Evolutionary conservation across 345 rosid species (phyloP).

Genomic region (Xanthoceras sorbifolium): DNA sequence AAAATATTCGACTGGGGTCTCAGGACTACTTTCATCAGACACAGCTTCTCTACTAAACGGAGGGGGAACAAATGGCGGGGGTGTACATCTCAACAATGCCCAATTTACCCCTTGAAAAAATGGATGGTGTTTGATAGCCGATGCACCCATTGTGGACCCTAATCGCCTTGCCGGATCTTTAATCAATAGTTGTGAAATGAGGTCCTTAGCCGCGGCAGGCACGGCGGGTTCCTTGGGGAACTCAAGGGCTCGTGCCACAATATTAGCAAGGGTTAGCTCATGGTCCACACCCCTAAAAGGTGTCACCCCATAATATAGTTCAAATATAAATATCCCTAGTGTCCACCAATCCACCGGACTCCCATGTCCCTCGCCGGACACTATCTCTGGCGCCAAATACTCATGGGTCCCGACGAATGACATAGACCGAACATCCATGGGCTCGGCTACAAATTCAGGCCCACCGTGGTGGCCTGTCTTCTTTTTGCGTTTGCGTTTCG

Average conservation of each 20-base stretch:
- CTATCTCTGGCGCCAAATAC: conserved; percentile 89
- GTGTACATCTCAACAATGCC: conserved; percentile 86
- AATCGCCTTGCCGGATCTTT: conserved; percentile 78
- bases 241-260: conserved; percentile 93
- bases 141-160: conserved; percentile 83
- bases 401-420: conserved; percentile 95
- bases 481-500: conserved; percentile 69
- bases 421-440: conserved; percentile 86
- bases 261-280: conserved; percentile 82
- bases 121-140: conserved; percentile 75
- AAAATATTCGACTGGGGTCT: conserved; percentile 76
- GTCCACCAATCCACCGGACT: conserved; percentile 98
- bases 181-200: conserved; percentile 61
- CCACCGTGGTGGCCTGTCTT: conserved; percentile 49
- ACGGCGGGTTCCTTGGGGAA: conserved; percentile 75
- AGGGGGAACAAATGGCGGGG: conserved; percentile 78
- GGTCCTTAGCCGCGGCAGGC: conserved; percentile 64
- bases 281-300: conserved; percentile 87
- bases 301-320: conserved; percentile 75
- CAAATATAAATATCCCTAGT: conserved; percentile 76
- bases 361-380: conserved; percentile 92
- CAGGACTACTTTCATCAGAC: conserved; percentile 67
- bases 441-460: conserved; percentile 84
- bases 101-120: conserved; percentile 90
- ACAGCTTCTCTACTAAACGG: conserved; percentile 61